Percentiles rank a stretch among this genome's conserved stretches.
These are phyloP conservation scores for Ogataea philodendri DNA, from an alignment of 805 yeast genomes.

Conservation along the genomic window DNA sequence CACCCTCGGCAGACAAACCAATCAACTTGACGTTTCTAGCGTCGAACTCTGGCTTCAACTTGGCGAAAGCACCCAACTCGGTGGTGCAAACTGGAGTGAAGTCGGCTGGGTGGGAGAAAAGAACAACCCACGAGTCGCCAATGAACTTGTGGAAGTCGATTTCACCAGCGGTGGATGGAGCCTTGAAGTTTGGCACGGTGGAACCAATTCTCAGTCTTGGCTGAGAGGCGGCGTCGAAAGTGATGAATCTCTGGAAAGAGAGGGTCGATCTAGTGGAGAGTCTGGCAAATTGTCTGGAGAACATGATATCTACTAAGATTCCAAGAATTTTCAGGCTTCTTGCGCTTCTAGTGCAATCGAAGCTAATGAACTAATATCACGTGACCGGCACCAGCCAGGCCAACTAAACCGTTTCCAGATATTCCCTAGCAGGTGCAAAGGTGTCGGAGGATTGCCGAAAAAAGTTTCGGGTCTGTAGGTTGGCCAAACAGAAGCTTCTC, in stretches of 20 bases:
- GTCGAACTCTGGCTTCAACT: slow-evolving; percentile 83
- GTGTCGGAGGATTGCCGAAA: too few species aligned
- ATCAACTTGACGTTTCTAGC: slow-evolving; percentile 83
- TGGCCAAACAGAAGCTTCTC: too few species aligned
- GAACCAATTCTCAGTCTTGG: slow-evolving; percentile 77
- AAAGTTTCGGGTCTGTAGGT: too few species aligned
- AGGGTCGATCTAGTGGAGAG: slow-evolving; percentile 14
- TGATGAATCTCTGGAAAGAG: slow-evolving; percentile 32
- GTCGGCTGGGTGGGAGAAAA: slow-evolving; percentile 94
- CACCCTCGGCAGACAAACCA: slow-evolving; percentile 84
- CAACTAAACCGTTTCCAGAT: too few species aligned
- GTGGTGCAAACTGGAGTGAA: slow-evolving; percentile 97
- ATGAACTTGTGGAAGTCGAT: slow-evolving; percentile 85
- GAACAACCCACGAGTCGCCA: slow-evolving; percentile 82
- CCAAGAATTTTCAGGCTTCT: background rate
- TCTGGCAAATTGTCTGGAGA: slow-evolving; percentile 25
- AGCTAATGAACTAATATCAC: slow-evolving; percentile 7
- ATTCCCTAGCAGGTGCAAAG: too few species aligned
- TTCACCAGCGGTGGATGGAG: slow-evolving; percentile 78
- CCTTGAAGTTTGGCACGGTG: slow-evolving; percentile 83
- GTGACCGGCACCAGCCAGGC: too few species aligned
- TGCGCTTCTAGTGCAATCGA: background rate
- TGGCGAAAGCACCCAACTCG: slow-evolving; percentile 91
- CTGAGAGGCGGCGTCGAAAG: slow-evolving; percentile 53
- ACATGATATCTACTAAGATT: slow-evolving; percentile 14